phyloP scores from a whole-genome alignment of 208 protist species.

The Strigomonas culicis region DNA sequence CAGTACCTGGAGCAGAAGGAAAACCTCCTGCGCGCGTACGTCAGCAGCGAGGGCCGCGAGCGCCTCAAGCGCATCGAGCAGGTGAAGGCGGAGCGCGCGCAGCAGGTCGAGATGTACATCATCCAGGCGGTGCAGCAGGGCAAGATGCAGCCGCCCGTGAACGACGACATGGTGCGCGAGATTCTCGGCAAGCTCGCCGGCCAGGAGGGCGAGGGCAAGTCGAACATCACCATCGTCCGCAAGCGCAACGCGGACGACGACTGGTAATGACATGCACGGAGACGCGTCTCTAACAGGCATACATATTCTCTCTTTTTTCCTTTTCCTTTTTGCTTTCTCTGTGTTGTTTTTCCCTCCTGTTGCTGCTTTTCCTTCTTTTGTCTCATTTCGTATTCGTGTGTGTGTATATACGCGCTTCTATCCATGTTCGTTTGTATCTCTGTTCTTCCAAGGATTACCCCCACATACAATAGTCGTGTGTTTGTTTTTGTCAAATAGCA shows the following conservation, averaged over 20 bases:
- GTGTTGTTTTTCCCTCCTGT: constrained; percentile 5
- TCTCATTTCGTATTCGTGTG: background rate
- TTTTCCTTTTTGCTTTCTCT: background rate
- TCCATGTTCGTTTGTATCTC: background rate
- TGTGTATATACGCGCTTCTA: background rate
- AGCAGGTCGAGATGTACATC: constrained; percentile 85
- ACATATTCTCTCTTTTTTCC: constrained; percentile 6
- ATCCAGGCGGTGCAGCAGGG: constrained; percentile 85
- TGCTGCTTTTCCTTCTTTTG: constrained; percentile 13
- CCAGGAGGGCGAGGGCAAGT: constrained; percentile 48
- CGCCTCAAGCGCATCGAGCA: constrained; percentile 86
- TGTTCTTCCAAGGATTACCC: background rate
- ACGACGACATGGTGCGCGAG: constrained; percentile 79
- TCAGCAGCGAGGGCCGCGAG: constrained; percentile 83
- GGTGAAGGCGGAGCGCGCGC: constrained; percentile 82
- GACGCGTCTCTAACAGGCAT: constrained; percentile 4
- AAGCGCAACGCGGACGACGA: constrained; percentile 85
- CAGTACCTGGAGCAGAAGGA: constrained; percentile 87
- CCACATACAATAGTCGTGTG: background rate
- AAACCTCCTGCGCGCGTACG: constrained; percentile 79
- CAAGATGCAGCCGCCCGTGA: constrained; percentile 84
- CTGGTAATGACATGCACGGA: constrained; percentile 53
- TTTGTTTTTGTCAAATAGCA: background rate
- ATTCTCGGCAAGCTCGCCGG: constrained; percentile 58
- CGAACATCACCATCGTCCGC: constrained; percentile 81